A percentile compares a stretch with the other conserved stretches of the same genome.
Conservation (phyloP, 1,284 basidiomycete genomes). For the Leccinum griseonigrum region DNA sequence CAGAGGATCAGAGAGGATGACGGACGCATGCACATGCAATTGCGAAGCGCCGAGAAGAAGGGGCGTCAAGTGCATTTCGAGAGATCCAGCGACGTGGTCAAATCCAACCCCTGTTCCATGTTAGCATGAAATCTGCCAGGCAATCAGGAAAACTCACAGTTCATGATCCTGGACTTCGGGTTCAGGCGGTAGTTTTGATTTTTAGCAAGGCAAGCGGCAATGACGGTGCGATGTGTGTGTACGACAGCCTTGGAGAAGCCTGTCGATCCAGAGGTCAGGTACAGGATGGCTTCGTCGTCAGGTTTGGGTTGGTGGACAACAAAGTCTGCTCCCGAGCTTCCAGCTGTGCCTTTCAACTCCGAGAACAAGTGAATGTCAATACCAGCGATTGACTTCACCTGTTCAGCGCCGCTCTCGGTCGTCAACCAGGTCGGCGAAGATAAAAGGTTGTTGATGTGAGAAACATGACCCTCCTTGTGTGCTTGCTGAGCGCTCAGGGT, state of each 20-base stretch:
- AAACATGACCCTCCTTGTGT: background rate
- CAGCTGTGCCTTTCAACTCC: background rate
- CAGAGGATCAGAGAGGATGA: conserved; percentile 31
- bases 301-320: conserved; percentile 16
- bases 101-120: background rate
- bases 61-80: background rate
- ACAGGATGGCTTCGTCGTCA: conserved; percentile 28
- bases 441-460: background rate
- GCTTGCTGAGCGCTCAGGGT: background rate
- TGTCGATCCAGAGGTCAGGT: conserved; percentile 27
- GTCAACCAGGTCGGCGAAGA: background rate
- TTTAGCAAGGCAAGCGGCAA: conserved; percentile 29
- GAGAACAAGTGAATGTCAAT: background rate
- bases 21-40: background rate
- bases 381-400: background rate
- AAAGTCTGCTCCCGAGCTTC: conserved; percentile 9
- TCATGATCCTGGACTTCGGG: conserved; percentile 25
- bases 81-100: background rate
- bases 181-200: conserved; percentile 25
- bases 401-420: background rate
- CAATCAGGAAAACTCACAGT: conserved; percentile 22
- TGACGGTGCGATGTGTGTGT: conserved; percentile 24
- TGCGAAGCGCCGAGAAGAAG: background rate
- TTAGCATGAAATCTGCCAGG: background rate
- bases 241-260: conserved; percentile 30